Conservation (phyloP, 2,329 filamentous ascomycete species). For the Didymella pomorum region DNA sequence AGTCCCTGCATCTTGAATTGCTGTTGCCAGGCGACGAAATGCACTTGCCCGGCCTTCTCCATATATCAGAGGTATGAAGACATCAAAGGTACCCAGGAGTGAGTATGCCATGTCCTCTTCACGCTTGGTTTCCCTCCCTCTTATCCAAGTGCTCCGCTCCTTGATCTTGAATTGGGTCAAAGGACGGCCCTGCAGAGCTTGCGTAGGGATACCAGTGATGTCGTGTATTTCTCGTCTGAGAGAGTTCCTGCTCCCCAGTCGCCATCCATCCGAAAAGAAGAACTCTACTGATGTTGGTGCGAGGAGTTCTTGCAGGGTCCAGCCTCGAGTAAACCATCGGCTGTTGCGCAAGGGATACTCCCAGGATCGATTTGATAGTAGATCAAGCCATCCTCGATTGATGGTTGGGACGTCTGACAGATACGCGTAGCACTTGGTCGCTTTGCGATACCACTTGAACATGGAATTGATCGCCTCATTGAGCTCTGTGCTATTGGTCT, state of each 20-base stretch:
- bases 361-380: neutral
- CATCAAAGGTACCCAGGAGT: neutral
- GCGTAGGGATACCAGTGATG: neutral
- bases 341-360: neutral
- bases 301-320: neutral
- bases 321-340: neutral
- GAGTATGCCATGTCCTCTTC: neutral
- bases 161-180: neutral
- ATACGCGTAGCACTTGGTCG: neutral
- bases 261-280: neutral
- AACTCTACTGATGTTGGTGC: neutral
- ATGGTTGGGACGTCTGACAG: neutral
- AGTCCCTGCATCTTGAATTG: neutral
- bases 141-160: neutral
- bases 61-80: neutral
- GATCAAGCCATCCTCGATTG: neutral
- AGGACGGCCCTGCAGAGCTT: neutral
- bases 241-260: neutral
- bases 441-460: neutral
- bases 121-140: neutral
- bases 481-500: too few relatives aligned
- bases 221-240: neutral
- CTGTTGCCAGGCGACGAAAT: neutral
- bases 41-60: neutral
- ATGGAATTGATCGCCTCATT: too few relatives aligned